Evolutionary conservation across 2,329 filamentous ascomycete species (phyloP), one percentile per base, ranked within the genome.

Genomic region (Beauveria caledonica): DNA sequence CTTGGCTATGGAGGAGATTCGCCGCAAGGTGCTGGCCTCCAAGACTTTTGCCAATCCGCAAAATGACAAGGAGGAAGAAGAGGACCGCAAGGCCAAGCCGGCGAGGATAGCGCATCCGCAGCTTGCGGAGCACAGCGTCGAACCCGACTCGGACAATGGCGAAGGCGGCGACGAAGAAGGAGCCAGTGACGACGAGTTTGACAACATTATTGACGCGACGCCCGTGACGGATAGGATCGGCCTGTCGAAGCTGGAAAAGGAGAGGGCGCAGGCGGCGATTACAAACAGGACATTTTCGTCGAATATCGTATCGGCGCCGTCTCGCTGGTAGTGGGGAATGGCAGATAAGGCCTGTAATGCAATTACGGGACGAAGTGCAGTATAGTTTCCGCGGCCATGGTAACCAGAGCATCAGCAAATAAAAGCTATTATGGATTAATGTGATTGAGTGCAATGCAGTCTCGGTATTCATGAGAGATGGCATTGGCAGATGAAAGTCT

Each of bases 121-220:
- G 27, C 72, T 79, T 59, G 78, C 80, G 39, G 79, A 82, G 1
- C 87, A 90, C 54, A 85, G 90, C 58, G 82, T 82, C 3, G 85
- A 88, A 68, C 86, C 88, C 1, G 89, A 89, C 62, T 90, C 87
- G 3, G 88, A 91, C 63, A 83, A 88, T 60, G 82, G 76, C 33
- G 29, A 33, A 10, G 29, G 29, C 29, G 29, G 5, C 29, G 72
- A 76, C 21, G 71, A 65, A 6, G 72, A 68, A 5, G 81, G 77
- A 10, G 85, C 79, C 1, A 82, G 85, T 17, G 88, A 94, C 58
- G 88, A 89, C 51, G 88, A 91, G 54, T 96, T 97, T 69, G 93
- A 97, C 69, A 88, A 88, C 65, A 95, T 99, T 72, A 96, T 97
- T 69, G 86, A 92, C 66, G 93, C 94, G 0, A 93, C 90, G 3